A percentile compares a stretch with the other conserved stretches of the same genome.
These are phyloP conservation scores for Spongospora subterranea DNA, from an alignment of 208 protist genomes.

Conservation along the genomic window DNA sequence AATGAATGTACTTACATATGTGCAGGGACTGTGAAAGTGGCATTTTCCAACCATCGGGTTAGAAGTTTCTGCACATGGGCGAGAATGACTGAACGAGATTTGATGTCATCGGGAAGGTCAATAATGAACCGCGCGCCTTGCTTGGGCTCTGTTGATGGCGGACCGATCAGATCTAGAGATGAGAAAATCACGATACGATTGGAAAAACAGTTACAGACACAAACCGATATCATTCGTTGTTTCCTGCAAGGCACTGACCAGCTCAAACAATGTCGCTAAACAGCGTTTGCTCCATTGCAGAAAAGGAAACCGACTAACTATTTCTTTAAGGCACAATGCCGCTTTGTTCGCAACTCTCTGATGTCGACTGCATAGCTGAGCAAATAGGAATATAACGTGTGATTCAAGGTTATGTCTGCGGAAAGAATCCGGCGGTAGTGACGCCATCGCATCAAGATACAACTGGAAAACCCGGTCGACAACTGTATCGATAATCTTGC, in stretches of 20 bases:
- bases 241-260: not conserved
- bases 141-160: not conserved
- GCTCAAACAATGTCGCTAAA: not conserved
- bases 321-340: not conserved
- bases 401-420: conserved; percentile 32
- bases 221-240: not conserved
- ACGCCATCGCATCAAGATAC: conserved; percentile 37
- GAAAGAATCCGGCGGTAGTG: not conserved
- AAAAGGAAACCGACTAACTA: conserved; percentile 30
- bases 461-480: conserved; percentile 49
- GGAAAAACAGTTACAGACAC: not conserved
- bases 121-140: not conserved
- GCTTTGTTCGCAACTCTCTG: not conserved
- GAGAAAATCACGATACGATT: not conserved
- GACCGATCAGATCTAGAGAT: conserved; percentile 16
- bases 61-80: not conserved
- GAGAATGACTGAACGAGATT: not conserved
- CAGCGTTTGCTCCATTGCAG: conserved; percentile 21
- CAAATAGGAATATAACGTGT: conserved; percentile 47
- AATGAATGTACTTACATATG: not conserved
- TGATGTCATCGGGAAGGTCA: not conserved
- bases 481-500: conserved; percentile 33
- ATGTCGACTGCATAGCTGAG: conserved; percentile 1
- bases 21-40: conserved; percentile 24
- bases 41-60: conserved; percentile 28